Base-by-base conservation (phyloP, 495 filamentous ascomycete genomes). In the Aspergillus ellipticus region DNA sequence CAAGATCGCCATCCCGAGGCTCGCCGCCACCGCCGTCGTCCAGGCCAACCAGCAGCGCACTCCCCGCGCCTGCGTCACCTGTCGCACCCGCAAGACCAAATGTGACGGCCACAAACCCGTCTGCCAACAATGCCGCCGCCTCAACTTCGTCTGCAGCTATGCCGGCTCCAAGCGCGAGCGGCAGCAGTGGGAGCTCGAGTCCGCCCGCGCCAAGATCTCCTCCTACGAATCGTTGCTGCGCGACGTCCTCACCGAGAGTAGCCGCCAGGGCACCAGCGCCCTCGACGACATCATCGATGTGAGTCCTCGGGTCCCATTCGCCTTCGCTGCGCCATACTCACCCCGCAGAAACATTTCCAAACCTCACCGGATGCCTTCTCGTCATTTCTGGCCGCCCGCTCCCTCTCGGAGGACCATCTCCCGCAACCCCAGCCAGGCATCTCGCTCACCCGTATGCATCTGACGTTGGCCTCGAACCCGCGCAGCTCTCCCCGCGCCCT, bases 11-110 rank as follows among this genome's bases (percentile, higher is more conserved):
- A 48, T 48, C 22, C 45, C 45, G 8, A 20, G 45, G 45, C 45
- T 48, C 5, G 7, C 20, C 8, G 16, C 45, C 17, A 3, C 22
- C 3, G 24, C 45, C 8, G 22, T 29, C 8, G 22, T 29, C 45
- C 29, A 48, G 24, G 4, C 45, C 11, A 24, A 24, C 22, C 55
- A 42, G 6, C 43, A 47, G n/a, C 60, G 63, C 28, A 66, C 54
- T 0, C 10, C 33, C 21, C 57, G 82, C 16, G 76, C 74, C 3
- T 79, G 76, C 53, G 60, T 60, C 6, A 61, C 71, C 5, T 79
- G 76, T 45, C 65, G 72, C 10, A 58, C 69, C 24, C 57, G 65
- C 9, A 79, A 78, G 49, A 65, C 69, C 2, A 75, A 73, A 64
- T 75, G 73, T 60, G 67, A 77, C 55, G 71, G 70, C 37, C 35